Evolutionary conservation across 2,329 filamentous ascomycete genomes (phyloP), one percentile per base, ranked within the genome.

Genomic region (Harringtonia aguacate): DNA sequence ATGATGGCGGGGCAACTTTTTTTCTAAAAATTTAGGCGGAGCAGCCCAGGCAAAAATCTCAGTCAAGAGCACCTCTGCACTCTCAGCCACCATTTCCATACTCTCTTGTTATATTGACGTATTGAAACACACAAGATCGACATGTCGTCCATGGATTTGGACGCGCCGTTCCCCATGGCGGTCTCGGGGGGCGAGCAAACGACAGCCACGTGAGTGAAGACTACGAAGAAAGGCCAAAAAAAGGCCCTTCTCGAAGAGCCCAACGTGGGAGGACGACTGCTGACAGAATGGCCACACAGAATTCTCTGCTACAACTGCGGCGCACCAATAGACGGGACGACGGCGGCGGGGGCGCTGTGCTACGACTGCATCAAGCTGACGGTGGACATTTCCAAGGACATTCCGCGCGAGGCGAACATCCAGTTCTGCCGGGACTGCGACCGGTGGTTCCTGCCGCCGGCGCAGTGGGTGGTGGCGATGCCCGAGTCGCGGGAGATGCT

Each of bases 261-360:
- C n/a, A n/a, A n/a, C n/a, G n/a, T n/a, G n/a, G n/a, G n/a, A n/a
- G n/a, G n/a, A n/a, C n/a, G n/a, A 27, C 7, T 10, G 24, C 24
- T 27, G 24, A 27, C 24, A 10, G 10, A 27, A 27, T 10, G 24
- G 24, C 24, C 24, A n/a, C 39, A 22, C 47, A 86, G 81, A n/a
- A 95, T 97, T 59, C 84, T 98, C 46, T 98, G 92, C 67, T 95
- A 87, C 70, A 95, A 97, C 73, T 98, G 92, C 64, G 92, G 90
- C 59, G 88, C 86, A 48, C 83, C 90, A 33, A 95, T 98, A 57
- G 89, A 95, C 64, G 92, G 92, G 63, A 95, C 88, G 17, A 79
- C 80, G 14, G 74, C 86, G 22, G 81, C 84, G 43, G 88, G 88
- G 49, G 89, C 92, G 34, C 81, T 95, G 46, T 98, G 92, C 69